phyloP scores from a whole-genome alignment of 352 stramenopile species.

The Peronospora belbahrii region DNA sequence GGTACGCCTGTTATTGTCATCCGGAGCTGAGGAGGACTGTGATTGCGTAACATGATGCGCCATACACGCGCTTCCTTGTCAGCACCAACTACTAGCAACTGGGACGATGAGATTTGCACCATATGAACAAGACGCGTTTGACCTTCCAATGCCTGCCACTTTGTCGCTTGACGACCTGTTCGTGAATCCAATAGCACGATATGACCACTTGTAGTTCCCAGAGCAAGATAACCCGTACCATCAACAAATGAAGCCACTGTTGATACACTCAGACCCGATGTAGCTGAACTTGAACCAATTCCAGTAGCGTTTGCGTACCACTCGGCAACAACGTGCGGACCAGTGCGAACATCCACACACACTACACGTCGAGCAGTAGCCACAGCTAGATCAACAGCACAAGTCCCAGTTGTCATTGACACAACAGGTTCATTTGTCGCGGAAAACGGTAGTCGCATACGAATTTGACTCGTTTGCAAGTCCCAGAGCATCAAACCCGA shows the following conservation, averaged over 20 bases:
- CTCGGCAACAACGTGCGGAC: slow-evolving; percentile 46
- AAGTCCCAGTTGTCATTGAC: slow-evolving; percentile 21
- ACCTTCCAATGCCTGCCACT: slow-evolving; percentile 54
- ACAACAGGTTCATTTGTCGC: slow-evolving; percentile 33
- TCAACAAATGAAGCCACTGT: slow-evolving; percentile 33
- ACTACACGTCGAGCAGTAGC: slow-evolving; percentile 38
- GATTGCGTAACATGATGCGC: slow-evolving; percentile 32
- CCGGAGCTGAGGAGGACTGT: slow-evolving; percentile 26
- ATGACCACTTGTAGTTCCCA: slow-evolving; percentile 33
- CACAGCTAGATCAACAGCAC: slow-evolving; percentile 41
- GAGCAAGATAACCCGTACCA: slow-evolving; percentile 24
- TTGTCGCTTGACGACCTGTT: slow-evolving; percentile 34
- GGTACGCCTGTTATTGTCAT: slow-evolving; percentile 52
- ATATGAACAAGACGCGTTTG: slow-evolving; percentile 38
- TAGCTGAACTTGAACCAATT: slow-evolving; percentile 12
- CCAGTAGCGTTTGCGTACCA: slow-evolving; percentile 47
- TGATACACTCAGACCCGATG: slow-evolving; percentile 23
- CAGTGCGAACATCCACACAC: slow-evolving; percentile 39
- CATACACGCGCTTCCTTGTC: slow-evolving; percentile 68
- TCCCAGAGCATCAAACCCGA: slow-evolving; percentile 60
- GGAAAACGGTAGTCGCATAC: slow-evolving; percentile 47
- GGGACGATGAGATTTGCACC: slow-evolving; percentile 44
- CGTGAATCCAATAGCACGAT: slow-evolving; percentile 48
- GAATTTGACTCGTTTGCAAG: slow-evolving; percentile 50
- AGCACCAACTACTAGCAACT: slow-evolving; percentile 48